Percentiles rank a stretch among this genome's conserved stretches.
phyloP scores from a whole-genome alignment of 108 stramenopile genomes.

The Epipyxis sp. region DNA sequence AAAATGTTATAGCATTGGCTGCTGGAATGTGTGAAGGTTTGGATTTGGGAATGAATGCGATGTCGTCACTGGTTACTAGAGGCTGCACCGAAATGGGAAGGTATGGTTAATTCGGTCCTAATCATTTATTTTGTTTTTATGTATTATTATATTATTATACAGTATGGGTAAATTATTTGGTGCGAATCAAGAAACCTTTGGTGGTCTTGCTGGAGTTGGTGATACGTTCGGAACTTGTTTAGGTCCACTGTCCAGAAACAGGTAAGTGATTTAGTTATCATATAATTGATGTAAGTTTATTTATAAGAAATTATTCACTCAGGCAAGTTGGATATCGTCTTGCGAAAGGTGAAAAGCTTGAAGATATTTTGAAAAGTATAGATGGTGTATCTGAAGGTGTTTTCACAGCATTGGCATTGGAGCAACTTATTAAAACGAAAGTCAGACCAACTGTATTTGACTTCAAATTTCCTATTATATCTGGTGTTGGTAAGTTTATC shows the following conservation, averaged over 20 bases:
- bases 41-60: conserved; percentile 90
- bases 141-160: no score
- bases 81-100: conserved; percentile 89
- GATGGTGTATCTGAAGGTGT: conserved; percentile 82
- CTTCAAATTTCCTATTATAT: conserved; percentile 86
- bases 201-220: conserved; percentile 69
- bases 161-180: conserved; percentile 2
- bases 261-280: conserved; percentile 34
- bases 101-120: background rate
- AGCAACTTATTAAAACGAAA: conserved; percentile 74
- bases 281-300: background rate
- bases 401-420: conserved; percentile 81
- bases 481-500: no score
- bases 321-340: conserved; percentile 71
- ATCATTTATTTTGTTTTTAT: no score
- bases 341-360: conserved; percentile 85
- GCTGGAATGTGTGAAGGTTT: conserved; percentile 95
- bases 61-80: conserved; percentile 87
- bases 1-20: conserved; percentile 93
- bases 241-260: conserved; percentile 87
- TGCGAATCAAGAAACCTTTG: background rate
- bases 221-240: conserved; percentile 97
- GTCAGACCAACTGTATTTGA: conserved; percentile 85
- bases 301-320: background rate
- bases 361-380: conserved; percentile 74